Conservation (phyloP, 2,329 filamentous ascomycete genomes). For the Exserohilum turcica region DNA sequence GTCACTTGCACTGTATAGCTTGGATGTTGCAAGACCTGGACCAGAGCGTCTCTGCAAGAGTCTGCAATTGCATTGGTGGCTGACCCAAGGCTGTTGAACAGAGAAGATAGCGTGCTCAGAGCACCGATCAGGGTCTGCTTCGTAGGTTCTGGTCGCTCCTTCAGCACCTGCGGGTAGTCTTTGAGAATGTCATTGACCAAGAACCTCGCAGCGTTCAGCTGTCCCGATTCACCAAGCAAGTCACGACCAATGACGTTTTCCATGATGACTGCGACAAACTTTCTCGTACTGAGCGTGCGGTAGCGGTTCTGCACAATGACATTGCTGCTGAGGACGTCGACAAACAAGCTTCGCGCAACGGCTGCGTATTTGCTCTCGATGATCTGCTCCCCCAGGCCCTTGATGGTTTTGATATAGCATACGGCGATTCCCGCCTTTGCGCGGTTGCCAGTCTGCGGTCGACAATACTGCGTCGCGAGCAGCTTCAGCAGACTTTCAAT, state of each 20-base stretch:
- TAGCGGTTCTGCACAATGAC: conserved; percentile 85
- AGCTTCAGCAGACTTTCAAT: conserved; percentile 78
- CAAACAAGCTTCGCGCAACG: conserved; percentile 79
- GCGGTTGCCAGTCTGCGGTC: conserved; percentile 76
- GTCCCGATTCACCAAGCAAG: conserved; percentile 87
- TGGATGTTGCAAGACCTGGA: conserved; percentile 90
- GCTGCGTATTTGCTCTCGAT: conserved; percentile 81
- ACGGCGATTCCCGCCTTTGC: conserved; percentile 81
- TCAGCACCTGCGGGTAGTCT: conserved; percentile 88
- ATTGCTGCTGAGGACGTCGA: conserved; percentile 76
- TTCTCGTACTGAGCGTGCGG: conserved; percentile 80
- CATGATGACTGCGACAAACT: conserved; percentile 81
- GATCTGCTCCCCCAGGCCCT: conserved; percentile 77
- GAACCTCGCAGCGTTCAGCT: conserved; percentile 78
- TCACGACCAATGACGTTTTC: conserved; percentile 81
- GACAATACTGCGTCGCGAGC: conserved; percentile 79
- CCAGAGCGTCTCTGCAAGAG: conserved; percentile 78
- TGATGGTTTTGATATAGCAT: conserved; percentile 83
- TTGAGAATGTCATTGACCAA: conserved; percentile 89
- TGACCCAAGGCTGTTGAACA: conserved; percentile 81
- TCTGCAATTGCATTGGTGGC: conserved; percentile 82
- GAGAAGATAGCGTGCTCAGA: conserved; percentile 76
- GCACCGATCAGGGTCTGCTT: conserved; percentile 84
- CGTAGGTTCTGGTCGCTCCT: conserved; percentile 84
- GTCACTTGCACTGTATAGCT: conserved; percentile 96